Evolutionary conservation across 2,329 filamentous ascomycete genomes (phyloP), one percentile per base, ranked within the genome.

Genomic region (Fusarium sp.): DNA sequence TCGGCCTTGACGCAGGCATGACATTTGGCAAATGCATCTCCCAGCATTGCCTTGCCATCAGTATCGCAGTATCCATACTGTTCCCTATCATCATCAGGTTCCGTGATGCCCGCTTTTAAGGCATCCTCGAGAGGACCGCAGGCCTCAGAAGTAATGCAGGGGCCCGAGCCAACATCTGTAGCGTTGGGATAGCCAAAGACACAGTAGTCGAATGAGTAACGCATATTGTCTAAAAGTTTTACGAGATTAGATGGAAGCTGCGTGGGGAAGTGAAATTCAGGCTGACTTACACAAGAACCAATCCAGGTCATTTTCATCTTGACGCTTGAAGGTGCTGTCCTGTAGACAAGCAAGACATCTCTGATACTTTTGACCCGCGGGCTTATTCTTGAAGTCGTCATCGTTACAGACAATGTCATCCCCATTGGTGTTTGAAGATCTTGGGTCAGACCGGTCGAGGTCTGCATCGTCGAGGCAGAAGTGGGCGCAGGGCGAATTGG

Each of bases 231-330:
- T 89, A 22, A 33, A 6, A 3, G 31, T 11, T 22, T 22, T 17
- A 20, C n/a, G n/a, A 49, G 12, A 31, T 69, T 56, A 66, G 46
- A 49, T 31, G 46, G 10, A 38, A 12, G 29, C 5, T 55, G 11
- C 7, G 29, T 10, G 2, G 17, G 6, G 17, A 31, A 27, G 44
- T 31, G 17, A 16, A 8, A 20, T 6, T 9, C 58, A 29, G 36
- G 16, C 17, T 38, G n/a, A 81, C 87, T 80, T 83, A 89, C 88
- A 89, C 49, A 90, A 73, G 69, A 89, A 90, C 88, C 87, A 89
- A 56, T 83, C 81, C 69, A 88, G 86, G 70, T 90, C 88, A 63
- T 80, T 89, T 79, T 90, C 87, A 8, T 67, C 65, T 2, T 84
- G 86, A 38, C 85, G 80, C 4, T 81, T 77, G 68, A 84, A 88